A percentile compares a stretch with the other conserved stretches of the same genome.
These are phyloP conservation scores for Ustilago shanxiensis DNA, from an alignment of 1,284 basidiomycete genomes.

Conservation along the genomic window DNA sequence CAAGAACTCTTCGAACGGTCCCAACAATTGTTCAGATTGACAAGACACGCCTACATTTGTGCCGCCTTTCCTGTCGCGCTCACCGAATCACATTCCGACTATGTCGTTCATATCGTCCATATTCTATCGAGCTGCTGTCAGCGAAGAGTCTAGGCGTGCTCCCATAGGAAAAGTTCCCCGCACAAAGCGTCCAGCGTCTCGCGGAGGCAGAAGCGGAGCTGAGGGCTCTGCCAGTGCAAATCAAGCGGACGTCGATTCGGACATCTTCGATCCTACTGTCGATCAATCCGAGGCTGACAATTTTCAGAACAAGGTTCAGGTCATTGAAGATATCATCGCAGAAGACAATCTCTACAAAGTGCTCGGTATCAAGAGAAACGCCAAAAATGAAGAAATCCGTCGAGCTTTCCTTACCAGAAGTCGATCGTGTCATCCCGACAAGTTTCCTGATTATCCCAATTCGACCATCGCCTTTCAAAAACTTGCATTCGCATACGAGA, in stretches of 20 bases:
- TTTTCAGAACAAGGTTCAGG: conserved; percentile 42
- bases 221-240: conserved; percentile 4
- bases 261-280: conserved; percentile 1
- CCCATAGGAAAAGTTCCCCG: conserved; percentile 45
- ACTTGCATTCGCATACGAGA: conserved; percentile 83
- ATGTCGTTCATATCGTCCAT: conserved; percentile 52
- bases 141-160: conserved; percentile 43
- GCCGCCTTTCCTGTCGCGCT: not conserved
- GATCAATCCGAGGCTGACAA: conserved; percentile 11
- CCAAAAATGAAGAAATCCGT: conserved; percentile 77
- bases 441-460: conserved; percentile 80
- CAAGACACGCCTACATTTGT: not conserved
- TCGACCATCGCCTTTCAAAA: conserved; percentile 87
- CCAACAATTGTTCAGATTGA: too few relatives aligned
- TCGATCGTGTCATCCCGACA: conserved; percentile 85
- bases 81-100: not conserved
- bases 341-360: conserved; percentile 78
- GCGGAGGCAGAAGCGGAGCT: not conserved
- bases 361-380: conserved; percentile 76
- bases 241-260: not conserved
- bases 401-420: conserved; percentile 82
- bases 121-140: conserved; percentile 48
- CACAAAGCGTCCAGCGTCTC: conserved; percentile 15
- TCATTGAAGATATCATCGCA: conserved; percentile 55
- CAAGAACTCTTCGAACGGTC: not conserved